phyloP scores from a whole-genome alignment of 2,329 filamentous ascomycete genomes.

The Trichophyton equinum region DNA sequence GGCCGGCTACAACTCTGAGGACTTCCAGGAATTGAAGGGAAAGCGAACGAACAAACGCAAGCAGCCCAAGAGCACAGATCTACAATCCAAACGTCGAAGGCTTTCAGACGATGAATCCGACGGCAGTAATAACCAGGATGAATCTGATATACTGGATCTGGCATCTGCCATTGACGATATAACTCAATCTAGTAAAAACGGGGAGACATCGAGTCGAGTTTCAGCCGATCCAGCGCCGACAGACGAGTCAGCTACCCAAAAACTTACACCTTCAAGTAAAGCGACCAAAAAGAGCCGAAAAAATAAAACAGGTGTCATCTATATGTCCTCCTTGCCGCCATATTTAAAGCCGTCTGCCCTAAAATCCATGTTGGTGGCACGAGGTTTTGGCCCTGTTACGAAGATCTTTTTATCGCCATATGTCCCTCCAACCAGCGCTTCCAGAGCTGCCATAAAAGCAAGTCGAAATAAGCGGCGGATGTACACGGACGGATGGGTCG shows the following conservation, averaged over 20 bases:
- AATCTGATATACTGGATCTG: constrained; percentile 6
- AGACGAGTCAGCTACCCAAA: constrained; percentile 8
- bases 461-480: constrained; percentile 27
- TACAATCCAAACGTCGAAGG: constrained; percentile 14
- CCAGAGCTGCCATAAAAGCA: constrained; percentile 12
- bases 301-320: constrained; percentile 33
- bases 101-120: constrained; percentile 17
- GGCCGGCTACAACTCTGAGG: constrained; percentile 35
- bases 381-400: constrained; percentile 32
- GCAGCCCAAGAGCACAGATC: constrained; percentile 10
- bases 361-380: constrained; percentile 30
- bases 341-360: constrained; percentile 37
- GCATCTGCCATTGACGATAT: background rate
- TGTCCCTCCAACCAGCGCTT: constrained; percentile 16
- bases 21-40: constrained; percentile 30
- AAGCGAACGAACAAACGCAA: constrained; percentile 22
- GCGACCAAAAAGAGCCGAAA: constrained; percentile 13
- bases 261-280: constrained; percentile 11
- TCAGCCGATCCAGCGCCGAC: constrained; percentile 13
- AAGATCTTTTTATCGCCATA: constrained; percentile 34
- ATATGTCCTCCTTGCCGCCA: constrained; percentile 35
- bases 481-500: constrained; percentile 37
- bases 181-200: background rate
- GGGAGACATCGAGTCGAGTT: background rate
- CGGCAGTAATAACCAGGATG: constrained; percentile 38